Percentiles rank a stretch among this genome's conserved stretches.
Conservation (phyloP, 2,329 filamentous ascomycete genomes). For the Epichloe gansuensis region DNA sequence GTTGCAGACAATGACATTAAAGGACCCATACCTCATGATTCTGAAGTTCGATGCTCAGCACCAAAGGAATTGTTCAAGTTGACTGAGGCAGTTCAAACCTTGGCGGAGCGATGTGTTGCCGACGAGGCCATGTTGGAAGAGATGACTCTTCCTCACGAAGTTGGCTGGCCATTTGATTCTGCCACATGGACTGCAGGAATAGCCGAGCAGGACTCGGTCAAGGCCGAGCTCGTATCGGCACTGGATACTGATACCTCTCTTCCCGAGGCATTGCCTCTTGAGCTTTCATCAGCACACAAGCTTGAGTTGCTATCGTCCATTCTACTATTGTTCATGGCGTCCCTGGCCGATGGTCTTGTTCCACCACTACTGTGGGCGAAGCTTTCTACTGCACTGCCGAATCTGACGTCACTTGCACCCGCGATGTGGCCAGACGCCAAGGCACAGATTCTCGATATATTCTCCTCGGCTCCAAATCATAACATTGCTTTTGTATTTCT, state of each 20-base stretch:
- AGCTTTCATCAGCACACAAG: conserved; percentile 52
- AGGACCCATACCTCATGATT: conserved; percentile 41
- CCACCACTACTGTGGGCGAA: conserved; percentile 57
- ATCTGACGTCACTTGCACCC: conserved; percentile 15
- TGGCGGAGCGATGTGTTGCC: conserved; percentile 44
- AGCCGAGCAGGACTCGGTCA: conserved; percentile 16
- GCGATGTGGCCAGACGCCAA: conserved; percentile 30
- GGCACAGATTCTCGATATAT: conserved; percentile 54
- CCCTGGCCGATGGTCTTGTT: conserved; percentile 69
- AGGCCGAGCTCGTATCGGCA: conserved; percentile 43
- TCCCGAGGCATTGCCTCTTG: conserved; percentile 46
- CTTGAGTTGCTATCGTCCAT: conserved; percentile 64
- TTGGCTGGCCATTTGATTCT: conserved; percentile 49
- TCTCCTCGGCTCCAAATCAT: conserved; percentile 61
- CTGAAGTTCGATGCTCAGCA: conserved; percentile 60
- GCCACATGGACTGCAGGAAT: conserved; percentile 19
- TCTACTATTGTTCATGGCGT: conserved; percentile 61
- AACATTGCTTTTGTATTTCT: conserved; percentile 86
- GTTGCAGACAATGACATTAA: conserved; percentile 24
- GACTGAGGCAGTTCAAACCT: conserved; percentile 60
- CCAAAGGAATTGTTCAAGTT: conserved; percentile 83
- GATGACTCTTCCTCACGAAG: conserved; percentile 36
- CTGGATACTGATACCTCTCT: conserved; percentile 61
- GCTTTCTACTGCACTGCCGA: conserved; percentile 47
- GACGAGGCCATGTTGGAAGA: conserved; percentile 51